Evolutionary conservation across 805 yeast genomes (phyloP).

Genomic region (Lachancea waltii): DNA sequence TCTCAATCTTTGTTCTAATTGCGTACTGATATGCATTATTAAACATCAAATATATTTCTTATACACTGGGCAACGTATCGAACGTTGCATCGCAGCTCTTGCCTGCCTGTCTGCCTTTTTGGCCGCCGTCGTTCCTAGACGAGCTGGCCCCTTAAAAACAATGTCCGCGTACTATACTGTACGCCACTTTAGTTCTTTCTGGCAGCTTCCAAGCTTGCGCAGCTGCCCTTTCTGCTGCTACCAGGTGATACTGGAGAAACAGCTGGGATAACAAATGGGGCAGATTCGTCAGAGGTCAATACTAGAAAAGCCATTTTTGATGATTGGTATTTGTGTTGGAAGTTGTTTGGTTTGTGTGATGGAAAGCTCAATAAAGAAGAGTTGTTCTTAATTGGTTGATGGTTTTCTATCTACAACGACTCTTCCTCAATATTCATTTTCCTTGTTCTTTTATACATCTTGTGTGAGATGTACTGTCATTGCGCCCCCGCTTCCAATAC

Average conservation of each 20-base stretch:
- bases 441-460: constrained; percentile 2
- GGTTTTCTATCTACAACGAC: too few species aligned
- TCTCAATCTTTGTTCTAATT: too few species aligned
- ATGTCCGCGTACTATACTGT: too few species aligned
- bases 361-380: neutral
- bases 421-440: too few species aligned
- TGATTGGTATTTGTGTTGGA: neutral
- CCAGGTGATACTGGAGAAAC: constrained; percentile 49
- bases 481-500: neutral
- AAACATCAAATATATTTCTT: too few species aligned
- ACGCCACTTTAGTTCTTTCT: constrained; percentile 7
- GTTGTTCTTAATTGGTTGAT: neutral
- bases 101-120: too few species aligned
- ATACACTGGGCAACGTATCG: too few species aligned
- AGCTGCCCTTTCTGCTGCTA: constrained; percentile 29
- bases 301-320: constrained; percentile 39
- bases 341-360: constrained; percentile 10
- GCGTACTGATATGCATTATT: too few species aligned
- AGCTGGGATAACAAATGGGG: constrained; percentile 60
- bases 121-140: too few species aligned
- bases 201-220: constrained; percentile 10
- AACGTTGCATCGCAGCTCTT: too few species aligned
- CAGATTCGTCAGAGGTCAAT: constrained; percentile 48
- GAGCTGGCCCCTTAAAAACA: too few species aligned
- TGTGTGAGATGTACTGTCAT: too few species aligned